These are phyloP conservation scores for Penicillium decumbens DNA, from an alignment of 2,329 filamentous ascomycete genomes.

Conservation along the genomic window DNA sequence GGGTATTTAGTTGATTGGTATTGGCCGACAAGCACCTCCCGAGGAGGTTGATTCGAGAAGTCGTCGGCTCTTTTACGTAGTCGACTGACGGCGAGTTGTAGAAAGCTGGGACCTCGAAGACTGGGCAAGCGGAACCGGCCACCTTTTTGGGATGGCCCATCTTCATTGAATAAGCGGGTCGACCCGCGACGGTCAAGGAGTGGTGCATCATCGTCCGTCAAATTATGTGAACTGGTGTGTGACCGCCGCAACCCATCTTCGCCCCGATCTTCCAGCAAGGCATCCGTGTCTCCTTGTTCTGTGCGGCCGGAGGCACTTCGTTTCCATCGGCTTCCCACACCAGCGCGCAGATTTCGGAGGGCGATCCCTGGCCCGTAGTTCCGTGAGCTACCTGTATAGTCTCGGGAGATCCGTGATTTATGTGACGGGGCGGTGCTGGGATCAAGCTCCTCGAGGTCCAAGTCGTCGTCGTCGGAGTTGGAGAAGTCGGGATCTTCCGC, in stretches of 20 bases:
- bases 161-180: conserved; percentile 29
- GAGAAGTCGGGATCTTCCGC: conserved; percentile 32
- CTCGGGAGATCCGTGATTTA: conserved; percentile 23
- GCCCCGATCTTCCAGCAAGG: conserved; percentile 61
- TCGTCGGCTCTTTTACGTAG: conserved; percentile 38
- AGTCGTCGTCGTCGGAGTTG: conserved; percentile 40
- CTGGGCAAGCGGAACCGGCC: conserved; percentile 61
- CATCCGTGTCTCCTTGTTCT: conserved; percentile 59
- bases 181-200: conserved; percentile 52
- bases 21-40: conserved; percentile 71
- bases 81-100: conserved; percentile 22
- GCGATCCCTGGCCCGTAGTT: conserved; percentile 41
- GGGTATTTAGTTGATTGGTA: conserved; percentile 72
- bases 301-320: conserved; percentile 35
- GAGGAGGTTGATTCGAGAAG: conserved; percentile 53
- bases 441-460: conserved; percentile 46
- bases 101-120: conserved; percentile 52
- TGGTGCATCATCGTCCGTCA: conserved; percentile 68
- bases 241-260: conserved; percentile 54
- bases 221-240: conserved; percentile 52
- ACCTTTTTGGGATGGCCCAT: conserved; percentile 44
- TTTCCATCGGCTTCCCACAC: conserved; percentile 43
- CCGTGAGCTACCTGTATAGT: conserved; percentile 25
- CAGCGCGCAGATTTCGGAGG: conserved; percentile 49
- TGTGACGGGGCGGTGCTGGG: conserved; percentile 30